Percentiles rank a stretch among this genome's conserved stretches.
Evolutionary conservation across 2,329 filamentous ascomycete genomes (phyloP).

Genomic region (Macroventuria anomochaeta): DNA sequence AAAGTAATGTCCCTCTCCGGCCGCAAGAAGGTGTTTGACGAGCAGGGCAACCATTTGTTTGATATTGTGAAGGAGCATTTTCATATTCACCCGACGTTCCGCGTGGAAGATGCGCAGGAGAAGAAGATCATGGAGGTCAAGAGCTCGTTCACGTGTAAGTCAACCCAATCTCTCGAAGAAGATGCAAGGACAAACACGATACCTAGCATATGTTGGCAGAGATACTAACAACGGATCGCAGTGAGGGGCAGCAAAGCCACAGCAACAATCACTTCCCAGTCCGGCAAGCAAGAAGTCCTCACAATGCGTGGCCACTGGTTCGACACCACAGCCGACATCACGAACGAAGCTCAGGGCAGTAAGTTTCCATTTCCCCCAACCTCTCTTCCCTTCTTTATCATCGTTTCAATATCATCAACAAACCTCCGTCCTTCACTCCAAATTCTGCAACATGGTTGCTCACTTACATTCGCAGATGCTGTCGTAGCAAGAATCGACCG

Average conservation of each 20-base stretch:
- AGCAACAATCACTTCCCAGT: slow-evolving; percentile 57
- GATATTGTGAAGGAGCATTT: slow-evolving; percentile 62
- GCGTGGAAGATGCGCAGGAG: slow-evolving; percentile 54
- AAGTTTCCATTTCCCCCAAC: slow-evolving; percentile 2
- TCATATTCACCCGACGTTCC: slow-evolving; percentile 61
- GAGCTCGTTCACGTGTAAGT: slow-evolving; percentile 61
- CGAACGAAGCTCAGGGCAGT: slow-evolving; percentile 53
- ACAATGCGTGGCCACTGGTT: slow-evolving; percentile 68
- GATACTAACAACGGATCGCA: neutral
- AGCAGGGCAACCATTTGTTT: slow-evolving; percentile 62
- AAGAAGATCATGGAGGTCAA: slow-evolving; percentile 63
- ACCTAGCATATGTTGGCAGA: too few species aligned
- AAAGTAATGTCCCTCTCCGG: slow-evolving; percentile 60
- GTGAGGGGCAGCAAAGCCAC: slow-evolving; percentile 63
- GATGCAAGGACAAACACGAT: neutral
- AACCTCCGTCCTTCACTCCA: too few species aligned
- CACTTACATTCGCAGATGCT: slow-evolving; percentile 35
- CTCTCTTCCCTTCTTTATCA: neutral
- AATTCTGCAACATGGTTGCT: too few species aligned
- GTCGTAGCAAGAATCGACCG: slow-evolving; percentile 66
- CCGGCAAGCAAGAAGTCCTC: slow-evolving; percentile 35
- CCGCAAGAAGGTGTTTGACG: slow-evolving; percentile 64
- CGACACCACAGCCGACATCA: slow-evolving; percentile 64
- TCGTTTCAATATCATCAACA: too few species aligned
- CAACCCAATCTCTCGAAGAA: neutral